Base-by-base conservation (phyloP, 2,329 filamentous ascomycete species). In the Colletotrichum sp. region DNA sequence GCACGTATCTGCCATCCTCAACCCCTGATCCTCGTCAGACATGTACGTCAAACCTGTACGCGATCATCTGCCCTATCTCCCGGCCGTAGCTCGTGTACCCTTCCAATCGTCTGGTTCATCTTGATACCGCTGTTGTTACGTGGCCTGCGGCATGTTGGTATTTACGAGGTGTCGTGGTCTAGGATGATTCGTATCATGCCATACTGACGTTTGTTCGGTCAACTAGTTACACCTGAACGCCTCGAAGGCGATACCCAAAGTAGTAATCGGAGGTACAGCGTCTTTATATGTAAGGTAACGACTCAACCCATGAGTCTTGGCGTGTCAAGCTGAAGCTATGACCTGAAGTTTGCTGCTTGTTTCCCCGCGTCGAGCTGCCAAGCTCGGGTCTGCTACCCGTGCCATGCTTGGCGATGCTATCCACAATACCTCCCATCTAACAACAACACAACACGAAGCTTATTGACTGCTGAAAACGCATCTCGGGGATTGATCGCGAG, bases 381-480 rank as follows among this genome's bases (percentile, higher is more conserved):
- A 36, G 58, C 12, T 62, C 18, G 58, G 28, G 30, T 32, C 32
- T 24, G 26, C 58, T 62, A 62, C 58, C 58, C 58, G 30, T 13
- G 4, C 4, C 16, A 8, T 9, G 30, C 58, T 36, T 36, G n/a
- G 30, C 26, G 26, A 28, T 28, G 26, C 26, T 28, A 28, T 28
- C 26, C 26, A 28, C 6, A 7, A 28, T 28, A 28, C 26, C 26
- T 56, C 52, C 0, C 26, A 34, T 34, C 58, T 34, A 14, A n/a
- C 18, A 12, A n/a, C 30, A 21, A n/a, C 18, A 32, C n/a, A 2
- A 2, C 12, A 4, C 7, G 0, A 32, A n/a, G 2, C 16, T 18
- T 61, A 2, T 18, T 62, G 2, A 36, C 3, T 36, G 16, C 28
- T 28, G n/a, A 9, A 18, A 52, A 2, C 43, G 55, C 12, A 18